phyloP scores from a whole-genome alignment of 2,329 filamentous ascomycete species.

The Zymoseptoria passerinii region DNA sequence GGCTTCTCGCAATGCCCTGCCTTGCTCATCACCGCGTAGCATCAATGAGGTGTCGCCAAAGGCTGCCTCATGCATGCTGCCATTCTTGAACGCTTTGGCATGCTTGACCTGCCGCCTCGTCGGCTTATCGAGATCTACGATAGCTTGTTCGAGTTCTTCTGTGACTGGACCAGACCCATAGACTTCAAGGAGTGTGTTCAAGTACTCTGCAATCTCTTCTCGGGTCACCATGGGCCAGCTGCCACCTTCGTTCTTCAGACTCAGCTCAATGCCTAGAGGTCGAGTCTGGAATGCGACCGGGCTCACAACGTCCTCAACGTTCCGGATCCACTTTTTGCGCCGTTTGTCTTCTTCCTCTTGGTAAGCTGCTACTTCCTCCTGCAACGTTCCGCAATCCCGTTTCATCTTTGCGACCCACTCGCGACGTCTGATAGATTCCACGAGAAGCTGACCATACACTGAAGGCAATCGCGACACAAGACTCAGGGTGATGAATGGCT shows the following conservation, averaged over 20 bases:
- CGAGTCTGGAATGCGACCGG: conserved; percentile 55
- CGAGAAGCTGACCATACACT: conserved; percentile 80
- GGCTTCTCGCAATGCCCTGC: conserved; percentile 43
- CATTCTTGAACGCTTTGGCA: conserved; percentile 91
- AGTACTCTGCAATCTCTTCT: conserved; percentile 67
- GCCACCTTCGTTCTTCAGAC: conserved; percentile 68
- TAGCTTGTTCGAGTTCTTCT: conserved; percentile 64
- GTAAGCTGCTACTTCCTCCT: conserved; percentile 86
- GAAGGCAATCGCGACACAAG: conserved; percentile 76
- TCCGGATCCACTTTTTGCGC: conserved; percentile 82
- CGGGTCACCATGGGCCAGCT: conserved; percentile 71
- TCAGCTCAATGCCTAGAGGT: conserved; percentile 74
- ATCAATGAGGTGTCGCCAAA: conserved; percentile 80
- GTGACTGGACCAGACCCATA: conserved; percentile 59
- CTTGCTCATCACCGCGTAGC: conserved; percentile 78
- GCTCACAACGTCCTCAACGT: conserved; percentile 65
- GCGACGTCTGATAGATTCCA: conserved; percentile 74
- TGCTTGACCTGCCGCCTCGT: conserved; percentile 80
- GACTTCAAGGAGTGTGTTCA: conserved; percentile 56
- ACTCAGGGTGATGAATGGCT: conserved; percentile 72
- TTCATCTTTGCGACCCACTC: conserved; percentile 93
- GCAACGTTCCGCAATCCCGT: conserved; percentile 73
- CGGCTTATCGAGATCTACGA: conserved; percentile 71
- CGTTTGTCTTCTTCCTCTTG: conserved; percentile 88
- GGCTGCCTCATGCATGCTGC: conserved; percentile 84